Conservation (phyloP, 371 early-diverging fungal genomes). For the Racocetra persica region DNA sequence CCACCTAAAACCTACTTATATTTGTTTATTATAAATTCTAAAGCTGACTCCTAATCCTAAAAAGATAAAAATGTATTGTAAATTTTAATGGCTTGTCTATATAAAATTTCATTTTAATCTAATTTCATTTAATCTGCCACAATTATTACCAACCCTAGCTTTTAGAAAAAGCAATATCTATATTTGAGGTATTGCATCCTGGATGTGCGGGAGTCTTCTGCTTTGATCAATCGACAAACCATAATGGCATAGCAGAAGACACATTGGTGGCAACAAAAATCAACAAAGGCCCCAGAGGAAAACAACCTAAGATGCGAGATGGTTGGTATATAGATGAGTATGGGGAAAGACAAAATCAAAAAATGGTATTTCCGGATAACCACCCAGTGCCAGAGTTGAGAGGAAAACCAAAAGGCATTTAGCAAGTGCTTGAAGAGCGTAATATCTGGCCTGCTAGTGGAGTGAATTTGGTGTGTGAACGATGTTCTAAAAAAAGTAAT, state of each 20-base stretch:
- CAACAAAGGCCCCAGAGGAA: slow-evolving; percentile 43
- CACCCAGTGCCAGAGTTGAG: not conserved
- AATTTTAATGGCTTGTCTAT: slow-evolving; percentile 8
- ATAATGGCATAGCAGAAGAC: slow-evolving; percentile 42
- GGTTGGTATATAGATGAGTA: not conserved
- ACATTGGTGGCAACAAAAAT: slow-evolving; percentile 44
- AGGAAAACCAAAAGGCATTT: slow-evolving; percentile 28
- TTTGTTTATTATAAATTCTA: not conserved
- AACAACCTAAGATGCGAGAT: slow-evolving; percentile 36
- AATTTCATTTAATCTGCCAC: not conserved
- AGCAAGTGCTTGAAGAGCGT: slow-evolving; percentile 6
- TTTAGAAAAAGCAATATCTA: slow-evolving; percentile 42
- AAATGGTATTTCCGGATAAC: not conserved
- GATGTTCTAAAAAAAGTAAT: slow-evolving; percentile 21
- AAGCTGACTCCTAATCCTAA: not conserved
- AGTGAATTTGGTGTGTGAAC: not conserved
- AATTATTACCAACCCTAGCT: not conserved
- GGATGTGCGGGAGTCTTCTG: slow-evolving; percentile 38
- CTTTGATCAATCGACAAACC: slow-evolving; percentile 44
- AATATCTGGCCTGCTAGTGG: not conserved
- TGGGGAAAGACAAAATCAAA: not conserved
- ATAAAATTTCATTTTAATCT: not conserved
- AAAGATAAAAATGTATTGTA: not conserved
- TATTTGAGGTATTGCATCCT: slow-evolving; percentile 43
- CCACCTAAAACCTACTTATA: not conserved